These are phyloP conservation scores for Mitragyna speciosa DNA, from an alignment of 257 asterid species.

Conservation along the genomic window DNA sequence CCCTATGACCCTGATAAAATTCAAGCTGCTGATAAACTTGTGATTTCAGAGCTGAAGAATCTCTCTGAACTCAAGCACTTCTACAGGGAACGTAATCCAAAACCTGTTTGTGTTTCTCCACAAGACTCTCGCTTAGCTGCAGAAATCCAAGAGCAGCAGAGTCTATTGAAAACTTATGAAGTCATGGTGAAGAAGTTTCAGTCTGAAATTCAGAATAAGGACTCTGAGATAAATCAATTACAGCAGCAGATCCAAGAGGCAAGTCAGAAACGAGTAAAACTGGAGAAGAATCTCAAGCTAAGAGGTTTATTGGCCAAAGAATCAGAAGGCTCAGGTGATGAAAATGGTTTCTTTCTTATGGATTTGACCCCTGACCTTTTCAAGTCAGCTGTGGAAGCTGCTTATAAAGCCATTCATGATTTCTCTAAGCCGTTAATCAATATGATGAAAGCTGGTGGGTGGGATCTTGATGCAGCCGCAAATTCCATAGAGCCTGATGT, in stretches of 20 bases:
- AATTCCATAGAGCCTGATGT: conserved; percentile 77
- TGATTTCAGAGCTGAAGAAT: conserved; percentile 84
- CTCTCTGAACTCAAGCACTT: conserved; percentile 95
- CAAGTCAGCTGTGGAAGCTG: conserved; percentile 70
- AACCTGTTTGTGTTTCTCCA: conserved; percentile 84
- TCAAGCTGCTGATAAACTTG: conserved; percentile 96
- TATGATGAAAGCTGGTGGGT: conserved; percentile 99
- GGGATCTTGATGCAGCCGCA: conserved; percentile 99
- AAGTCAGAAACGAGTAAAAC: conserved; percentile 80
- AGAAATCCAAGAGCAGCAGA: conserved; percentile 98
- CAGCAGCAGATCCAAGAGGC: conserved; percentile 96
- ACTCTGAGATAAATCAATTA: conserved; percentile 74
- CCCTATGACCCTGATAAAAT: conserved; percentile 97
- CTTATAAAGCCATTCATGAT: conserved; percentile 85
- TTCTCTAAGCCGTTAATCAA: conserved; percentile 95
- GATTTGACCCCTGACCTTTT: conserved; percentile 80
- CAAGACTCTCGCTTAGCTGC: conserved; percentile 98
- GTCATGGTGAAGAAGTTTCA: conserved; percentile 98
- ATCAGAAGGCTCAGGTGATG: conserved; percentile 64
- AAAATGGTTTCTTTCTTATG: conserved; percentile 39
- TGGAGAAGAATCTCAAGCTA: conserved; percentile 92
- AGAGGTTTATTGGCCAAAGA: conserved; percentile 87
- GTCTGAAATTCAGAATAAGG: conserved; percentile 98
- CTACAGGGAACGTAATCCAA: conserved; percentile 94
- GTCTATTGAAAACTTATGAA: conserved; percentile 86